Conservation (phyloP, 73 alveolate species). For the Paramecium sonneborni region DNA sequence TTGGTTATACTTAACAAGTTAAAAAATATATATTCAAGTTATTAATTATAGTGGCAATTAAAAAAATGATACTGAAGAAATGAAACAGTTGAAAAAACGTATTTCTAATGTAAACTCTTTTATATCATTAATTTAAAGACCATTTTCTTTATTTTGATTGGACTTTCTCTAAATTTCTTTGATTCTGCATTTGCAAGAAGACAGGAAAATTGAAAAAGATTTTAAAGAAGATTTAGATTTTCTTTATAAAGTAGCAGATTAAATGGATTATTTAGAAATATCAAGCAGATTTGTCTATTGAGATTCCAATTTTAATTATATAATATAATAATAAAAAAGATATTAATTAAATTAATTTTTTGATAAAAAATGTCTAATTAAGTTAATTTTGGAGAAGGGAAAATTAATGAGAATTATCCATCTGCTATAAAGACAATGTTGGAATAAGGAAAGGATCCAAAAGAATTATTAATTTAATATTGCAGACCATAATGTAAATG, state of each 20-base stretch:
- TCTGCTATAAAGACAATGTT: slow-evolving; percentile 29
- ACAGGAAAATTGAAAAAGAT: slow-evolving; percentile 3
- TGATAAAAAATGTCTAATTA: slow-evolving; percentile 25
- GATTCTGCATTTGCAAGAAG: slow-evolving; percentile 23
- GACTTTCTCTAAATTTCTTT: neutral
- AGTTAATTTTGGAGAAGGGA: slow-evolving; percentile 54
- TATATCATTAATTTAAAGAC: neutral
- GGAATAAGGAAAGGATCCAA: slow-evolving; percentile 49
- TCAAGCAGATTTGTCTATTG: slow-evolving; percentile 42
- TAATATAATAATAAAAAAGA: neutral
- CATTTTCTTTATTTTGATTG: neutral
- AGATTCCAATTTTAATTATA: neutral
- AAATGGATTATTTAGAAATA: slow-evolving; percentile 15
- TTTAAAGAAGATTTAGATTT: slow-evolving; percentile 28
- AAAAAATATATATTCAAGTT: slow-evolving; percentile 12
- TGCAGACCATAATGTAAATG: slow-evolving; percentile 56
- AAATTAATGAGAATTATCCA: slow-evolving; percentile 41
- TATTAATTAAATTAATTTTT: slow-evolving; percentile 7
- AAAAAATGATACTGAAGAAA: slow-evolving; percentile 11
- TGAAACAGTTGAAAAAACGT: neutral
- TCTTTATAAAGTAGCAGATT: neutral
- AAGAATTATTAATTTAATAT: slow-evolving; percentile 8
- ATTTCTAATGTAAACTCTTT: neutral
- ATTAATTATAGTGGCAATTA: neutral
- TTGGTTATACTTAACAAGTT: slow-evolving; percentile 32